These are phyloP conservation scores for Syncephalastrum contaminatum DNA, from an alignment of 371 early-diverging fungal genomes.

Conservation along the genomic window DNA sequence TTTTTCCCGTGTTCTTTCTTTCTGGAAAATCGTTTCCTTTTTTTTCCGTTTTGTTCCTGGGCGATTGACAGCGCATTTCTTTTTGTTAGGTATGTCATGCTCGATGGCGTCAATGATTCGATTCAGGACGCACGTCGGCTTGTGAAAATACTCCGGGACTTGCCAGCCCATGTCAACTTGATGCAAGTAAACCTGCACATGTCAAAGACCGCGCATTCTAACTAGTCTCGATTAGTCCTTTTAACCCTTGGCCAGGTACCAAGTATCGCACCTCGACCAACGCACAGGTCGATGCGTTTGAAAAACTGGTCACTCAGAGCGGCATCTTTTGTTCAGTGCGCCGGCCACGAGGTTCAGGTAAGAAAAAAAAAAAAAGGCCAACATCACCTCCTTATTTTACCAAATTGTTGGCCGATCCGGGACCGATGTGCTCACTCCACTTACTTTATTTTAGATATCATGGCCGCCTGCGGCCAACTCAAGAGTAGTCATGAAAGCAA, in stretches of 20 bases:
- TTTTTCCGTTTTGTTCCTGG: not conserved
- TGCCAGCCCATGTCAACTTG: conserved; percentile 84
- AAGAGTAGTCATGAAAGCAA: conserved; percentile 37
- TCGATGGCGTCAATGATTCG: conserved; percentile 80
- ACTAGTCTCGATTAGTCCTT: conserved; percentile 47
- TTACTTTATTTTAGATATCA: conserved; percentile 49
- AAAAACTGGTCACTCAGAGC: conserved; percentile 40
- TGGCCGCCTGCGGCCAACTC: conserved; percentile 78
- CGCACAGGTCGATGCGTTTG: conserved; percentile 54
- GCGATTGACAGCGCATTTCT: not conserved
- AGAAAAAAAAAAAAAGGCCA: not conserved
- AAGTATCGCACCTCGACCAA: conserved; percentile 50
- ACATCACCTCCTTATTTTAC: not conserved
- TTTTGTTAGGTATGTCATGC: conserved; percentile 74
- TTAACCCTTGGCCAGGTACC: conserved; percentile 82
- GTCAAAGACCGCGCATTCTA: not conserved
- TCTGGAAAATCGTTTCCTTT: not conserved
- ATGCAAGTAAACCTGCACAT: conserved; percentile 52
- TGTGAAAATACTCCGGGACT: conserved; percentile 53
- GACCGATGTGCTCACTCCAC: too few species aligned
- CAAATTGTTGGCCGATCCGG: not conserved
- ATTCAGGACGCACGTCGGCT: conserved; percentile 67
- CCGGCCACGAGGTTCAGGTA: conserved; percentile 60
- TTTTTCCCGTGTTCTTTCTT: too few species aligned
- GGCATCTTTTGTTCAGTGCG: conserved; percentile 57